Conservation (phyloP, 306 rosid species). For the Pyrus communis region DNA sequence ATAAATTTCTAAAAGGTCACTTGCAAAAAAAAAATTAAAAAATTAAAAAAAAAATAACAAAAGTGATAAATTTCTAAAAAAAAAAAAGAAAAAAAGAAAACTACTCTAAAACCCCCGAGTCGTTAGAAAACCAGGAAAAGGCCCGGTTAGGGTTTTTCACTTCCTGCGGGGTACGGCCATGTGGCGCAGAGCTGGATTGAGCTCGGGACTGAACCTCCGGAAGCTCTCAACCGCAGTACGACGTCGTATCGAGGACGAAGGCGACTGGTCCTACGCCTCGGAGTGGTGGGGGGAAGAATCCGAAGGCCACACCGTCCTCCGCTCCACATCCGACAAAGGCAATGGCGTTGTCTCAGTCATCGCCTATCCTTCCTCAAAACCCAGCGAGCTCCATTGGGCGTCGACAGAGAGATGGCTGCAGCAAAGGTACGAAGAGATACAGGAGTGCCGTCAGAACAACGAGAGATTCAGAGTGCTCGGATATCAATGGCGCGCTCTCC, state of each 20-base stretch:
- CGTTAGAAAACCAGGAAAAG: background rate
- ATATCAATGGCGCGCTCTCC: constrained; percentile 88
- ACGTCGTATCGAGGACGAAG: constrained; percentile 60
- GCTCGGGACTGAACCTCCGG: constrained; percentile 27
- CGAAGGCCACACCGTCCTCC: constrained; percentile 50
- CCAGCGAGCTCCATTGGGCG: constrained; percentile 52
- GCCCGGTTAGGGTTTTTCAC: constrained; percentile 6
- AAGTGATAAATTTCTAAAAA: too few species aligned
- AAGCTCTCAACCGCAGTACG: constrained; percentile 50
- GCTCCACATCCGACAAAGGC: constrained; percentile 66
- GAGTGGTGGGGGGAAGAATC: constrained; percentile 83
- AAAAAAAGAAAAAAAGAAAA: too few species aligned
- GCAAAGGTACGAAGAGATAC: constrained; percentile 45
- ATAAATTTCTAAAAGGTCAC: too few species aligned
- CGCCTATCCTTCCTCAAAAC: constrained; percentile 69
- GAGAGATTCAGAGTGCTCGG: constrained; percentile 60
- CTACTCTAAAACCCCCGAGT: constrained; percentile 10
- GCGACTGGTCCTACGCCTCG: constrained; percentile 80
- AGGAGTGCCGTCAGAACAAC: constrained; percentile 22
- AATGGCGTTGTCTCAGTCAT: constrained; percentile 76
- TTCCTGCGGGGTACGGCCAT: background rate
- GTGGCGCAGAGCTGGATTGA: constrained; percentile 38
- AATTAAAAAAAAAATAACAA: too few species aligned
- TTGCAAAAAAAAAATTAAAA: too few species aligned
- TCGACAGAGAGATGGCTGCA: constrained; percentile 61